These are phyloP conservation scores for Brassica carinata DNA, from an alignment of 345 rosid genomes.

Conservation along the genomic window DNA sequence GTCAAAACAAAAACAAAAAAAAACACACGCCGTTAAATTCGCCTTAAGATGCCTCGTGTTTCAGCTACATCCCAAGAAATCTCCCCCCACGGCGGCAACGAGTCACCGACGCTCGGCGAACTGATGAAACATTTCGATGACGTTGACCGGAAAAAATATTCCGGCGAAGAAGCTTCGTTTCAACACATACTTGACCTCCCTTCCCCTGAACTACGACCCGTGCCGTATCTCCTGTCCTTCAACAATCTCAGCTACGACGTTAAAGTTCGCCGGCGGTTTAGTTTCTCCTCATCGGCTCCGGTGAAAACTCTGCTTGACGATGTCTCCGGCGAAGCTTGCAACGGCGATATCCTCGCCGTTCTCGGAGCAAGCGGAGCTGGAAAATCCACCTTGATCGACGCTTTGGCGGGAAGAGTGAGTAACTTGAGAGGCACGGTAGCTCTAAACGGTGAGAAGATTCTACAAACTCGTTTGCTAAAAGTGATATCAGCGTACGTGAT, in stretches of 20 bases:
- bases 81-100: slow-evolving; percentile 10
- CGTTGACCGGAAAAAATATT: slow-evolving; percentile 48
- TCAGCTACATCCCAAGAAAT: neutral
- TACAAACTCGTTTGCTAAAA: slow-evolving; percentile 75
- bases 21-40: neutral
- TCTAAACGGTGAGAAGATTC: slow-evolving; percentile 67
- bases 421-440: slow-evolving; percentile 64
- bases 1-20: neutral
- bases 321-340: slow-evolving; percentile 82
- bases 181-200: slow-evolving; percentile 49
- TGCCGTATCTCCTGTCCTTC: slow-evolving; percentile 72
- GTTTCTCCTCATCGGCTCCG: slow-evolving; percentile 42
- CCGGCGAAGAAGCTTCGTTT: slow-evolving; percentile 63
- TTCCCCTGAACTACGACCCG: slow-evolving; percentile 33
- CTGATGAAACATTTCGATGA: slow-evolving; percentile 56
- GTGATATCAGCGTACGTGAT: slow-evolving; percentile 91
- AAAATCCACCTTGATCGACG: slow-evolving; percentile 82
- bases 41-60: slow-evolving; percentile 35
- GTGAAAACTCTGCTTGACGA: slow-evolving; percentile 70
- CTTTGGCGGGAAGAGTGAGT: slow-evolving; percentile 60
- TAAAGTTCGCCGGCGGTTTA: slow-evolving; percentile 48
- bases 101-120: slow-evolving; percentile 64
- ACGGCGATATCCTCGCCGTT: slow-evolving; percentile 88
- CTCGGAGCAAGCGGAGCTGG: slow-evolving; percentile 97
- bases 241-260: slow-evolving; percentile 73